Evolutionary conservation across 2,329 filamentous ascomycete species (phyloP).

Genomic region (Nannizzia gypsea): DNA sequence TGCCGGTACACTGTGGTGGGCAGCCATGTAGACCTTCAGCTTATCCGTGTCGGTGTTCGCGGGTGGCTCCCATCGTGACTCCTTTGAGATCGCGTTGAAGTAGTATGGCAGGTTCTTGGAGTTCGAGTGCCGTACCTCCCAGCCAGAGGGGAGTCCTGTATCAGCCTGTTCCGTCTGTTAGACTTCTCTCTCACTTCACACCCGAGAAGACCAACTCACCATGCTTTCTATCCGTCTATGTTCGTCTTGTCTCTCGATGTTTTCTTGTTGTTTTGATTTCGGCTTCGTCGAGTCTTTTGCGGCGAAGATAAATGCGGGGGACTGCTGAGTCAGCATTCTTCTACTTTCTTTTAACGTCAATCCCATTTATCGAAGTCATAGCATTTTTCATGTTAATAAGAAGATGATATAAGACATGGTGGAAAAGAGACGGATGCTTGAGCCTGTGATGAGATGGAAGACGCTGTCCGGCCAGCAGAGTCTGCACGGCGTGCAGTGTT

Average conservation of each 20-base stretch:
- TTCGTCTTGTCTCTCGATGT: not conserved
- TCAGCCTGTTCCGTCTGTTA: not conserved
- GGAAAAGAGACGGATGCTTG: no score
- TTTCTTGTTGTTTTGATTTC: not conserved
- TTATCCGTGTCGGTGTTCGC: slow-evolving; percentile 77
- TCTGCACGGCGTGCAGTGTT: not conserved
- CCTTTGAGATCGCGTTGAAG: slow-evolving; percentile 77
- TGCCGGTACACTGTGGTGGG: slow-evolving; percentile 55
- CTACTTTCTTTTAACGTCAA: not conserved
- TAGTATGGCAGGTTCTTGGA: slow-evolving; percentile 99
- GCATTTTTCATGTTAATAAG: not conserved
- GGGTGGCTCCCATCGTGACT: slow-evolving; percentile 93
- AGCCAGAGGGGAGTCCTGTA: slow-evolving; percentile 69
- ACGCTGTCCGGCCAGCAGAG: not conserved
- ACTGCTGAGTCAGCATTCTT: not conserved
- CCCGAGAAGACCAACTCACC: not conserved
- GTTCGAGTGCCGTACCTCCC: slow-evolving; percentile 96
- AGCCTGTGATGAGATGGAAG: not conserved
- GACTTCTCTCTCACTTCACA: not conserved
- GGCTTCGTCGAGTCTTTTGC: not conserved
- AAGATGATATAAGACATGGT: not conserved
- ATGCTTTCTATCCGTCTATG: not conserved
- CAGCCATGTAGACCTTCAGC: slow-evolving; percentile 88
- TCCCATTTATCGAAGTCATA: not conserved
- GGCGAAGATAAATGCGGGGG: not conserved